Conservation (phyloP, 441 rosid species). For the Erodium texanum region DNA sequence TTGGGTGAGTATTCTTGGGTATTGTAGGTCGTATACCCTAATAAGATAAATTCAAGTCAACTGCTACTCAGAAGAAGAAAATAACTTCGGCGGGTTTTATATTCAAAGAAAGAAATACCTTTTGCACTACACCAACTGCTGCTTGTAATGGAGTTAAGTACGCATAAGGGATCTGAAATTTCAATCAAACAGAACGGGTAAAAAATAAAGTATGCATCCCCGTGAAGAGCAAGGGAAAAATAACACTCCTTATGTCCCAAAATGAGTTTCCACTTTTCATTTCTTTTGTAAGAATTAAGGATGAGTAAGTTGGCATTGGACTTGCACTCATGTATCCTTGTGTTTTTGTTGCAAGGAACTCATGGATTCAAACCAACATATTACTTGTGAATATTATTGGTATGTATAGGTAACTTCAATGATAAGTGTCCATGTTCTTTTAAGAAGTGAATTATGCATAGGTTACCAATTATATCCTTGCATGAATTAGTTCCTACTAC, state of each 20-base stretch:
- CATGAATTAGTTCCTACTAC: not conserved
- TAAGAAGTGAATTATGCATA: not conserved
- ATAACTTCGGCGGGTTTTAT: slow-evolving; percentile 2
- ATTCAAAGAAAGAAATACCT: slow-evolving; percentile 32
- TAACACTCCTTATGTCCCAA: not conserved
- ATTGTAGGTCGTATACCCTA: slow-evolving; percentile 82
- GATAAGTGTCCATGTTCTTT: not conserved
- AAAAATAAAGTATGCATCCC: not conserved
- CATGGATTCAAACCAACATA: not conserved
- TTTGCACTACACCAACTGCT: slow-evolving; percentile 94
- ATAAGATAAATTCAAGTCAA: slow-evolving; percentile 9
- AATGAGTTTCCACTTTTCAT: not conserved
- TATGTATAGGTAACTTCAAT: not conserved
- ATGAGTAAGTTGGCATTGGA: not conserved
- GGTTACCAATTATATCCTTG: not conserved
- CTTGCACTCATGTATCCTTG: not conserved
- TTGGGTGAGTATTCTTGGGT: slow-evolving; percentile 67
- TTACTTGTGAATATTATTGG: not conserved
- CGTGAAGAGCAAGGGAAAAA: slow-evolving; percentile 5
- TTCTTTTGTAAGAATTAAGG: not conserved
- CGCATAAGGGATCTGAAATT: slow-evolving; percentile 71
- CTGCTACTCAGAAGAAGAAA: not conserved
- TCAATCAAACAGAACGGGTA: slow-evolving; percentile 8
- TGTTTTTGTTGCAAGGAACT: not conserved
- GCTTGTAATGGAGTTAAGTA: slow-evolving; percentile 83